phyloP scores from a whole-genome alignment of 2,329 filamentous ascomycete species.

The Trichoderma citrinoviride region DNA sequence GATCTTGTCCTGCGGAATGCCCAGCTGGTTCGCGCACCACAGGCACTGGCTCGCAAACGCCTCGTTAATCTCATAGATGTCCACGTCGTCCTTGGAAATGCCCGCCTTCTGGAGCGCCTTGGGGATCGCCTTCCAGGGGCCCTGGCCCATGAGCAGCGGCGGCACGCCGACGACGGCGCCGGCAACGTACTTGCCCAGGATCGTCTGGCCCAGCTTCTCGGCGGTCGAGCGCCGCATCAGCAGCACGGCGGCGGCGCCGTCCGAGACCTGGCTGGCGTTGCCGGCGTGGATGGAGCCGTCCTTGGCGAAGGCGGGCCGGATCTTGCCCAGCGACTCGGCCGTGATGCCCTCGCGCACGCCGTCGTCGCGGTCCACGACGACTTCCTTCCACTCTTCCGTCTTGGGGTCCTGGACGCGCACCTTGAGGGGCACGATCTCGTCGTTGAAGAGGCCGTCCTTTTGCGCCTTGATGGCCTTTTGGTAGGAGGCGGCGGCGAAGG shows the following conservation, averaged over 20 bases:
- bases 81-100: conserved; percentile 83
- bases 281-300: conserved; percentile 93
- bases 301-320: conserved; percentile 84
- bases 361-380: conserved; percentile 83
- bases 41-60: conserved; percentile 94
- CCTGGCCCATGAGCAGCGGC: conserved; percentile 92
- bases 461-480: conserved; percentile 86
- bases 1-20: conserved; percentile 79
- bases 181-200: conserved; percentile 89
- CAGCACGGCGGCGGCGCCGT: conserved; percentile 91
- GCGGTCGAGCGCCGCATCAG: conserved; percentile 94
- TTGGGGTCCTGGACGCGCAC: conserved; percentile 91
- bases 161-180: conserved; percentile 84
- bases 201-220: conserved; percentile 79
- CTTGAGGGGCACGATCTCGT: conserved; percentile 84
- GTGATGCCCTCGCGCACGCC: conserved; percentile 85
- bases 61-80: conserved; percentile 99
- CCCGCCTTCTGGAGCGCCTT: conserved; percentile 86
- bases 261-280: conserved; percentile 92
- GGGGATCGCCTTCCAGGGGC: conserved; percentile 94
- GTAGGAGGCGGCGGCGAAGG: conserved; percentile 92
- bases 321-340: conserved; percentile 83
- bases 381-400: conserved; percentile 77
- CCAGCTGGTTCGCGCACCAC: conserved; percentile 88
- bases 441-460: conserved; percentile 81